These are phyloP conservation scores for Globisporangium ultimum DNA, from an alignment of 352 stramenopile species.

Conservation along the genomic window DNA sequence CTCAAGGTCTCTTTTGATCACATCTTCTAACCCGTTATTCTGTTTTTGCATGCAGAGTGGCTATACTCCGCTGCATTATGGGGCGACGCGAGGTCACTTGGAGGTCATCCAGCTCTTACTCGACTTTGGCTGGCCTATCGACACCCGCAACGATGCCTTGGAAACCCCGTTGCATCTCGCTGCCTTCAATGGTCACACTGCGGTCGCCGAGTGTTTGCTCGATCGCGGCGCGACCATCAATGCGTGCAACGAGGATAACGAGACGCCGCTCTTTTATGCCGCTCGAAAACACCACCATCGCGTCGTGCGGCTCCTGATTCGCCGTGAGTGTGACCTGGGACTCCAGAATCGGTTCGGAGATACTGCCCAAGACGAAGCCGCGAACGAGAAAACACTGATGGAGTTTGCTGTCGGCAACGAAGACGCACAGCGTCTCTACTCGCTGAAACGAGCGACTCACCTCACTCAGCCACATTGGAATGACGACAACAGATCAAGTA, in stretches of 20 bases:
- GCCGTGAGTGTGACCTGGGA: slow-evolving; percentile 53
- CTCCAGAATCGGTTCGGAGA: slow-evolving; percentile 65
- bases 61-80: slow-evolving; percentile 69
- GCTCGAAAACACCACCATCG: slow-evolving; percentile 61
- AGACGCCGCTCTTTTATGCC: slow-evolving; percentile 77
- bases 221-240: slow-evolving; percentile 59
- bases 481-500: neutral
- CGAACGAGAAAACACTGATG: slow-evolving; percentile 40
- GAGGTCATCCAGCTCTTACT: slow-evolving; percentile 62
- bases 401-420: slow-evolving; percentile 56
- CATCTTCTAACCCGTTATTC: neutral
- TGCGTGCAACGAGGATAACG: slow-evolving; percentile 39
- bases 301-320: slow-evolving; percentile 57
- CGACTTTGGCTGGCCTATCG: slow-evolving; percentile 55
- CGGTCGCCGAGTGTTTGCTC: slow-evolving; percentile 56
- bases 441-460: slow-evolving; percentile 1
- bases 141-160: slow-evolving; percentile 39
- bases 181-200: slow-evolving; percentile 49
- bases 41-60: slow-evolving; percentile 32
- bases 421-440: slow-evolving; percentile 34
- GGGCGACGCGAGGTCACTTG: slow-evolving; percentile 58
- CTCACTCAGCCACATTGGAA: neutral
- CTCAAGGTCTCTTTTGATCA: neutral
- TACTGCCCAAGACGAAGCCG: slow-evolving; percentile 59
- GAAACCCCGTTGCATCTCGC: slow-evolving; percentile 76